Conservation (phyloP, 1,284 basidiomycete genomes). For the Boletus mariae region DNA sequence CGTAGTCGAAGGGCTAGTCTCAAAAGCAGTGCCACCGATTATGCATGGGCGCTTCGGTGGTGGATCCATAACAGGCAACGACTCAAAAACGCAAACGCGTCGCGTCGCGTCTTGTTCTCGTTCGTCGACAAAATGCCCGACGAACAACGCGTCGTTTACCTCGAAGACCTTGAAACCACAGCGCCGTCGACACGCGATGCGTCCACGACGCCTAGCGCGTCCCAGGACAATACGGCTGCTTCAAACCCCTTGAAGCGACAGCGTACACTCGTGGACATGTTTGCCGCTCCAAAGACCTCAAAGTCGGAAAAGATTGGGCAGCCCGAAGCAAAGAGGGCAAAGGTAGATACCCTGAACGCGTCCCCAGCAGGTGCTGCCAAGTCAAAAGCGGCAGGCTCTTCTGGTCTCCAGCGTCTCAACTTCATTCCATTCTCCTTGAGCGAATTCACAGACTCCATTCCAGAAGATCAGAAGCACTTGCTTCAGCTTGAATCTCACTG, state of each 20-base stretch:
- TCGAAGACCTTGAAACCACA: slow-evolving; percentile 51
- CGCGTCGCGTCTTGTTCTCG: slow-evolving; percentile 8
- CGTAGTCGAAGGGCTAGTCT: slow-evolving; percentile 1
- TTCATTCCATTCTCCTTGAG: slow-evolving; percentile 66
- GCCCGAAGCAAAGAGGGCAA: slow-evolving; percentile 41
- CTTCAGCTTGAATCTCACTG: slow-evolving; percentile 66
- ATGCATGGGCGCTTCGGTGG: neutral
- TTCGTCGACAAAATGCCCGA: slow-evolving; percentile 34
- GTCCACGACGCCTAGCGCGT: slow-evolving; percentile 15
- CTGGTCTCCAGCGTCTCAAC: slow-evolving; percentile 49
- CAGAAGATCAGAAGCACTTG: slow-evolving; percentile 54
- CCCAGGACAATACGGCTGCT: slow-evolving; percentile 18
- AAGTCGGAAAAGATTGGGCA: slow-evolving; percentile 33
- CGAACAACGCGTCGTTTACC: slow-evolving; percentile 43
- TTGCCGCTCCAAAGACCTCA: slow-evolving; percentile 38
- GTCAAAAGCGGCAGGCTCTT: slow-evolving; percentile 13
- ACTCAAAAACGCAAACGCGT: slow-evolving; percentile 6
- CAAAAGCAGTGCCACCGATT: slow-evolving; percentile 4
- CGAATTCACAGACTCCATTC: slow-evolving; percentile 51
- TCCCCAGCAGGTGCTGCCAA: slow-evolving; percentile 19
- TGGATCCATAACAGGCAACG: slow-evolving; percentile 18
- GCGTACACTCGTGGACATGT: slow-evolving; percentile 62
- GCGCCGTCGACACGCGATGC: slow-evolving; percentile 6
- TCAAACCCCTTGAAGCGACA: slow-evolving; percentile 53
- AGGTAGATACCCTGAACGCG: slow-evolving; percentile 23